Base-by-base conservation (phyloP, 1,284 basidiomycete genomes). In the Sanghuangporus weigelae region DNA sequence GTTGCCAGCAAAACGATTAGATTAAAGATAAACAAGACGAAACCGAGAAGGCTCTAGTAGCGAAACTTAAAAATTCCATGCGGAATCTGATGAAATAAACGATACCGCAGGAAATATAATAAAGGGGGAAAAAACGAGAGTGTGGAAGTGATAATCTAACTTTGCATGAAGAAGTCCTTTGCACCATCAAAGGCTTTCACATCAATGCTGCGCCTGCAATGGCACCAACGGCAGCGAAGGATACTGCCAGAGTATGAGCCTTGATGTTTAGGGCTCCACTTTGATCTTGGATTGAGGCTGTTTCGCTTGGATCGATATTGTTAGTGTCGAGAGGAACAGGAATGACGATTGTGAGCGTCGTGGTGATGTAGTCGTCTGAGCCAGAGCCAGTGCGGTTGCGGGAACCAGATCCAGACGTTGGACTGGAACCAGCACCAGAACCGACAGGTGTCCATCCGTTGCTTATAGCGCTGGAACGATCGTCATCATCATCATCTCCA, bases 141-240 rank as follows among this genome's bases (percentile, higher is more conserved):
- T 2, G 31, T n/a, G 14, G 21, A 36, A 26, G 2, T n/a, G 38
- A 16, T 36, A 38, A 54, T 35, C 53, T 36, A 36, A 12, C 26
- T 54, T 35, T 35, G 50, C 8, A 35, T 11, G 16, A 51, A 51
- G 7, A 16, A 21, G 23, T 54, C 12, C 53, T 54, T 54, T 54
- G 53, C 53, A 36, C 53, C 31, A 38, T 8, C 53, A 36, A 38
- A n/a, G 26, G 16, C 12, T n/a, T 38, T 59, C 48, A 63, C 42
- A 63, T 31, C 46, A 63, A 10, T 19, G 58, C 39, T n/a, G 57
- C 62, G 31, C 62, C 62, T n/a, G 50, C 57, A 31, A 63, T 36
- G 3, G 57, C 62, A 63, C 62, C 56, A 36, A 35, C 48, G 12
- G 46, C 39, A 19, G 46, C 62, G 23, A 63, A 3, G 19, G 49